Evolutionary conservation across 2,329 filamentous ascomycete species (phyloP).

Genomic region (Eutypa lata): DNA sequence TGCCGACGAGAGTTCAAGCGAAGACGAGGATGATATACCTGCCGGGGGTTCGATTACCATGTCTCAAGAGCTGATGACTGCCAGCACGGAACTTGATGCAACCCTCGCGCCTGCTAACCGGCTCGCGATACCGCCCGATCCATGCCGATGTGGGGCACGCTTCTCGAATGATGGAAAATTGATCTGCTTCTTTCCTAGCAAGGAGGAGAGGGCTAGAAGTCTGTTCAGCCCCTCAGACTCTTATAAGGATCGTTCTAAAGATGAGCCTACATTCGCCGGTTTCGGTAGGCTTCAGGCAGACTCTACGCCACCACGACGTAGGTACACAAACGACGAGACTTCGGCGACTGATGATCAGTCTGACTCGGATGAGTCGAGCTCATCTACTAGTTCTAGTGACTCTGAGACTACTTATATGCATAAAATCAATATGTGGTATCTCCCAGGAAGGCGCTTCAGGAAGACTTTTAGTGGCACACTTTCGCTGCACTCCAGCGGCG

Average conservation of each 20-base stretch:
- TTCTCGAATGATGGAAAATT: constrained; percentile 62
- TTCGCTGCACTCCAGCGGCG: constrained; percentile 58
- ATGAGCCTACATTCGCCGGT: constrained; percentile 54
- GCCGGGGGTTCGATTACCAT: constrained; percentile 54
- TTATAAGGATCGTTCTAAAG: constrained; percentile 46
- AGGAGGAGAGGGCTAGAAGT: constrained; percentile 56
- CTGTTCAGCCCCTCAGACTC: constrained; percentile 45
- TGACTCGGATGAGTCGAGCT: constrained; percentile 46
- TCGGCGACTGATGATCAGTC: constrained; percentile 51
- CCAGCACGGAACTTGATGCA: constrained; percentile 51
- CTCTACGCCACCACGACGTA: constrained; percentile 43
- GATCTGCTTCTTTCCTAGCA: constrained; percentile 67
- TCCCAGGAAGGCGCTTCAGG: constrained; percentile 47
- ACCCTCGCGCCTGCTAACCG: constrained; percentile 51
- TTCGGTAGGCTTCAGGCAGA: constrained; percentile 55
- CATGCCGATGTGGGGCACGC: constrained; percentile 56
- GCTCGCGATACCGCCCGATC: constrained; percentile 52
- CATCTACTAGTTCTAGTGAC: constrained; percentile 50
- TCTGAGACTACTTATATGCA: constrained; percentile 63
- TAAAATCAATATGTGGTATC: constrained; percentile 56
- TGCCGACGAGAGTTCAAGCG: constrained; percentile 77
- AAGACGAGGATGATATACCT: constrained; percentile 62
- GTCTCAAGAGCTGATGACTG: constrained; percentile 60
- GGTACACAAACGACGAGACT: constrained; percentile 45
- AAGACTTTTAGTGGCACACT: constrained; percentile 56